phyloP scores from a whole-genome alignment of 2,329 filamentous ascomycete genomes.

The Dothistroma septosporum region DNA sequence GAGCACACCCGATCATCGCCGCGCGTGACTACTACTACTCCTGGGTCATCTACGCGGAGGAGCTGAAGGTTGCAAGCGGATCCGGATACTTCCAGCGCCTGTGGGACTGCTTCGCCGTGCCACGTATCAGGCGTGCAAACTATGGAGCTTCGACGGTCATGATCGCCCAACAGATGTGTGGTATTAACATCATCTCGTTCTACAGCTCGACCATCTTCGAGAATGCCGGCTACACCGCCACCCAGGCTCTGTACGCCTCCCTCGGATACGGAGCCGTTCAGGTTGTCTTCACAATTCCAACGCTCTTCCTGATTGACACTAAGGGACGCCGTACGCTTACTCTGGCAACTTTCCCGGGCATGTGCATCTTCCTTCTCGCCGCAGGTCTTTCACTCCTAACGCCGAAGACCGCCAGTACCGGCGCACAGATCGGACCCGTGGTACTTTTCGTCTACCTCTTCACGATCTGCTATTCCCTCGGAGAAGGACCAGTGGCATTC shows the following conservation, averaged over 20 bases:
- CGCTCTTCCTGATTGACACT: conserved; percentile 45
- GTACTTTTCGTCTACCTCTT: conserved; percentile 46
- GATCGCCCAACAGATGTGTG: conserved; percentile 34
- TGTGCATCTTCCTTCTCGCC: conserved; percentile 49
- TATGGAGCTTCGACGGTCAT: conserved; percentile 36
- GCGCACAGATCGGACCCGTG: conserved; percentile 13
- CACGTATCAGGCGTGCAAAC: conserved; percentile 44
- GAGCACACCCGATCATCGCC: conserved; percentile 51
- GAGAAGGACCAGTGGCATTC: conserved; percentile 42
- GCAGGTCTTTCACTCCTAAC: conserved; percentile 42
- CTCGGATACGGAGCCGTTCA: conserved; percentile 46
- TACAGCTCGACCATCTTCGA: conserved; percentile 38
- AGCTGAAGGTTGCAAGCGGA: conserved; percentile 35
- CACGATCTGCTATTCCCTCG: conserved; percentile 49
- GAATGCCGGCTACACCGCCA: conserved; percentile 35
- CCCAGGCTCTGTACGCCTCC: conserved; percentile 39
- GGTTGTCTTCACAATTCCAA: conserved; percentile 44
- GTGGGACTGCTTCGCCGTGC: conserved; percentile 48
- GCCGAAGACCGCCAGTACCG: conserved; percentile 34
- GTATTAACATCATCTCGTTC: conserved; percentile 32
- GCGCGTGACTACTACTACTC: conserved; percentile 55
- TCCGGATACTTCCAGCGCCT: conserved; percentile 43
- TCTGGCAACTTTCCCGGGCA: conserved; percentile 43
- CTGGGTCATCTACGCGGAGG: conserved; percentile 36
- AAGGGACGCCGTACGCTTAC: conserved; percentile 43